A percentile compares a stretch with the other conserved stretches of the same genome.
Evolutionary conservation across 1,284 basidiomycete species (phyloP).

Genomic region (Bjerkandera adusta): DNA sequence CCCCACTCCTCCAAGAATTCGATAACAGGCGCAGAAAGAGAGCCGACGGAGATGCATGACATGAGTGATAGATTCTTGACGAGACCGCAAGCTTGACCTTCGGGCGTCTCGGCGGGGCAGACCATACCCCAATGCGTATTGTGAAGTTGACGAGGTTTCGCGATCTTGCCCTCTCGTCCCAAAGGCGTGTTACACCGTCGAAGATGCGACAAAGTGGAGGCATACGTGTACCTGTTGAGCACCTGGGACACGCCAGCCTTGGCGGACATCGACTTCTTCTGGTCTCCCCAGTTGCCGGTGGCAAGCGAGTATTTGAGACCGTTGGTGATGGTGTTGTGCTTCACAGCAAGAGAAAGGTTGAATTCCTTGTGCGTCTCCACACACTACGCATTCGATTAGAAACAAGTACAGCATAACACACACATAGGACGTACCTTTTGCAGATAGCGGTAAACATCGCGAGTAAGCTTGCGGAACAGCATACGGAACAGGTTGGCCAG

Average conservation of each 20-base stretch:
- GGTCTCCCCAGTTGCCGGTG: conserved; percentile 99
- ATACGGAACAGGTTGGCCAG: conserved; percentile 96
- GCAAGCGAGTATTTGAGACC: conserved; percentile 98
- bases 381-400: conserved; percentile 54
- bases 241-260: conserved; percentile 99
- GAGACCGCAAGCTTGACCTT: conserved; percentile 98
- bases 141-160: conserved; percentile 98
- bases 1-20: conserved; percentile 99
- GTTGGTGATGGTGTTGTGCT: conserved; percentile 96
- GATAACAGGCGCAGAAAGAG: conserved; percentile 93
- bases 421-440: conserved; percentile 71
- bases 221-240: conserved; percentile 97
- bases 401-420: conserved; percentile 10
- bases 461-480: conserved; percentile 95
- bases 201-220: conserved; percentile 96
- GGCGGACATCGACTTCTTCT: conserved; percentile 97
- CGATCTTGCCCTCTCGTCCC: conserved; percentile 98
- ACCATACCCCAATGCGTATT: conserved; percentile 99
- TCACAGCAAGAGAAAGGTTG: conserved; percentile 89
- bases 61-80: conserved; percentile 99
- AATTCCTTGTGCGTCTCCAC: conserved; percentile 98
- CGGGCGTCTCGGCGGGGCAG: conserved; percentile 97
- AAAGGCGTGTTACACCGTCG: conserved; percentile 98
- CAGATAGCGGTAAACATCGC: conserved; percentile 95
- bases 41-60: conserved; percentile 98